Conservation (phyloP, 306 rosid genomes). For the Cucurbita maxima region DNA sequence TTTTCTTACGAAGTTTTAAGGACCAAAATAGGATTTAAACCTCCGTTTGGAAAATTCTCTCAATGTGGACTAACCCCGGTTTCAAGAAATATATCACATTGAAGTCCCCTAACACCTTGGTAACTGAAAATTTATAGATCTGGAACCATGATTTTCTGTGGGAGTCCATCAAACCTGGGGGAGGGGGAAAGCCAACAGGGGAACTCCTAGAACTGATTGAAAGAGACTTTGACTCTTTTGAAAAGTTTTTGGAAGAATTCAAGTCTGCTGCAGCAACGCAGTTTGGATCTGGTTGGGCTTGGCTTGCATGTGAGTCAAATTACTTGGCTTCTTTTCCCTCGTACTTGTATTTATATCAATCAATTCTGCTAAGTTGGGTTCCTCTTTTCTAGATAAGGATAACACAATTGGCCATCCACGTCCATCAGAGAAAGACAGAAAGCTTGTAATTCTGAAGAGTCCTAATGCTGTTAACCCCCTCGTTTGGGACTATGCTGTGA, state of each 20-base stretch:
- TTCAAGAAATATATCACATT: not conserved
- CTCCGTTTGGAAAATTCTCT: not conserved
- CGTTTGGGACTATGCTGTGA: constrained; percentile 58
- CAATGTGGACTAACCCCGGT: not conserved
- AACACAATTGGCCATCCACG: constrained; percentile 54
- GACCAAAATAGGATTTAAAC: too few species aligned
- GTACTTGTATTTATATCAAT: not conserved
- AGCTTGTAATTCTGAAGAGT: constrained; percentile 60
- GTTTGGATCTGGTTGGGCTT: constrained; percentile 95
- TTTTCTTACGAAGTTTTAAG: too few species aligned
- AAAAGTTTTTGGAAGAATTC: constrained; percentile 38
- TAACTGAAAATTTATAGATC: constrained; percentile 20
- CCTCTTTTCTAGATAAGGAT: constrained; percentile 34
- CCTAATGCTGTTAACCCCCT: constrained; percentile 89
- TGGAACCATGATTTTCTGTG: constrained; percentile 52
- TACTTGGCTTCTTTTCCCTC: constrained; percentile 3
- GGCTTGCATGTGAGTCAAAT: constrained; percentile 74
- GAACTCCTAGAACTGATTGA: constrained; percentile 67
- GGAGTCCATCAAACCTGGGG: constrained; percentile 78
- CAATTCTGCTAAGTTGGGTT: not conserved
- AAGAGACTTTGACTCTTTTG: constrained; percentile 80
- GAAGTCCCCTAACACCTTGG: not conserved
- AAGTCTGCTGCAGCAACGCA: constrained; percentile 69
- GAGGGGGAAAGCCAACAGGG: constrained; percentile 71
- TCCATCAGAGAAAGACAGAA: constrained; percentile 53